These are phyloP conservation scores for Mrakia blollopis DNA, from an alignment of 768 basidiomycete species.

Conservation along the genomic window DNA sequence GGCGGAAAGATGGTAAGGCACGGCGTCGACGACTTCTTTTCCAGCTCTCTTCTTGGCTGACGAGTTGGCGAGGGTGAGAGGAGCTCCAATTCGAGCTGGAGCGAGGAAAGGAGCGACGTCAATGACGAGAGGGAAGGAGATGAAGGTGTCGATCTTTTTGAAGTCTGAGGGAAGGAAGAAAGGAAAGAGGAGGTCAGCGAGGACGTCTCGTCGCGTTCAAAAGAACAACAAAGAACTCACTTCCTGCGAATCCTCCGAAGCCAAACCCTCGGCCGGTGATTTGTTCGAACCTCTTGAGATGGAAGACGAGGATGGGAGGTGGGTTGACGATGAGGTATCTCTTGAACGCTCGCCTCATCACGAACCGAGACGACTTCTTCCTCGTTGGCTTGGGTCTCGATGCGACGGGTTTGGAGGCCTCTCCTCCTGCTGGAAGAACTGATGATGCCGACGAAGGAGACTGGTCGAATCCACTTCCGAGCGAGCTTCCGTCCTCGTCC, in stretches of 20 bases:
- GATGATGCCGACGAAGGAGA: neutral
- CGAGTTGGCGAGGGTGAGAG: conserved; percentile 39
- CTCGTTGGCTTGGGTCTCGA: neutral
- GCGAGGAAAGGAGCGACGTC: conserved; percentile 83
- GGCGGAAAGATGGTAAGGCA: conserved; percentile 48
- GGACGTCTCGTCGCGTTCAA: neutral
- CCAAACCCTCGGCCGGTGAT: conserved; percentile 35
- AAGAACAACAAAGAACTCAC: conserved; percentile 14
- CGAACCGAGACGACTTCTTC: conserved; percentile 39
- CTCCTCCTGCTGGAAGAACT: neutral
- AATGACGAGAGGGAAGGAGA: conserved; percentile 80
- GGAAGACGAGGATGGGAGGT: conserved; percentile 83
- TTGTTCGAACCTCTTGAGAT: conserved; percentile 93
- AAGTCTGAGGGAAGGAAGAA: conserved; percentile 53
- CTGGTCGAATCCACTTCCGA: neutral
- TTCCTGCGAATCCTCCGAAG: conserved; percentile 28
- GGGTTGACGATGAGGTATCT: conserved; percentile 83
- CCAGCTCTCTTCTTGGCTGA: conserved; percentile 35
- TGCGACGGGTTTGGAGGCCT: neutral
- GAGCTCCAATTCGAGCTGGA: conserved; percentile 50
- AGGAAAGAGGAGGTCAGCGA: conserved; percentile 12
- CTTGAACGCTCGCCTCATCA: conserved; percentile 83
- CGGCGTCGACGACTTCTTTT: conserved; percentile 39
- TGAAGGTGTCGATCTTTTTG: conserved; percentile 86
- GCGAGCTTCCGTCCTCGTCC: conserved; percentile 4